Evolutionary conservation across 495 filamentous ascomycete genomes (phyloP), one percentile per base, ranked within the genome.

Genomic region (Aspergillus nanangensis): DNA sequence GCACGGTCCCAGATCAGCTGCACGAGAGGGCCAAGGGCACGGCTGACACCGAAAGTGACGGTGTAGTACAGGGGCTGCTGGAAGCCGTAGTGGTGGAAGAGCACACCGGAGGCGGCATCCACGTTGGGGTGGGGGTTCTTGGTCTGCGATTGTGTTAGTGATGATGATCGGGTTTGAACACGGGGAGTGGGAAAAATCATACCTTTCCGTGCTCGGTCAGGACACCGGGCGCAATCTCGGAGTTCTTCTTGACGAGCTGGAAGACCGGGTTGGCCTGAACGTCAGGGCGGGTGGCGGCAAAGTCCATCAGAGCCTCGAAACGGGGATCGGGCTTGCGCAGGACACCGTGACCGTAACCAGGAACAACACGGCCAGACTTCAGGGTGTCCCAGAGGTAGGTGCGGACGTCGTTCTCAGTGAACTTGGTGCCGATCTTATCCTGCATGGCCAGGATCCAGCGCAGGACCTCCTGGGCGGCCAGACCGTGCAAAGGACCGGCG

Each of bases 61-160:
- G 93, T 98, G 65, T 98, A 98, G 72, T 98, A 98, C 7, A 96
- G 77, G 1, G 92, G 95, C 67, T 98, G 88, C 66, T 85, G 84
- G 80, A 96, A 94, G 38, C 90, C 93, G 59, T 93, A 98, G 68
- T 96, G 90, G 62, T 96, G 81, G 78, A 98, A 97, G 29, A 98
- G 75, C 4, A 96, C 94, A 44, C 93, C 93, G 2, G 88, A 95
- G 44, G 79, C 81, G 14, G 83, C 86, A 66, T 98, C 93, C 42
- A 98, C 93, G 58, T 98, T 98, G 36, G 93, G 93, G 66, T 88
- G 90, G 7, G 91, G 91, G 75, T 97, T 97, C 79, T 97, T 97
- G 53, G 93, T 97, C 86, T 81, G 39, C 14, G 22, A 35, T 23
- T 37, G 9, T 21, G 14, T 47, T 31, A 51, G 24, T 38, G 15